A percentile compares a stretch with the other conserved stretches of the same genome.
These are phyloP conservation scores for Lineolata rhizophorae DNA, from an alignment of 495 filamentous ascomycete species.

Conservation along the genomic window DNA sequence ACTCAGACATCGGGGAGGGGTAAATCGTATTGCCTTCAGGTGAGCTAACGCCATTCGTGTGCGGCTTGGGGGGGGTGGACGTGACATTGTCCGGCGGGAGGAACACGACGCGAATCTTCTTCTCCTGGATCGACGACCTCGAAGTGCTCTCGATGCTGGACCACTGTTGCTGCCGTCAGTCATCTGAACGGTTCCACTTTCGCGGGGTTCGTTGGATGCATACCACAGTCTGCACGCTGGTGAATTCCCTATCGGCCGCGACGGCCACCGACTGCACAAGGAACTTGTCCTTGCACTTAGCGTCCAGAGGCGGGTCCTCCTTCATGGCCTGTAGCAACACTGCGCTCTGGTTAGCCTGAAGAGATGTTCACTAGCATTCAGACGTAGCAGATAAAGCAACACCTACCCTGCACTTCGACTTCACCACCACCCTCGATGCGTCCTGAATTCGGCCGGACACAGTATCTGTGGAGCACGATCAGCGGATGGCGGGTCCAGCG, in stretches of 20 bases:
- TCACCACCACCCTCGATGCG: constrained; percentile 71
- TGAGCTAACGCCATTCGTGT: constrained; percentile 25
- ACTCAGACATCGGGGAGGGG: too few species aligned
- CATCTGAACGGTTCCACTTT: not conserved
- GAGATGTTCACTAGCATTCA: constrained; percentile 9
- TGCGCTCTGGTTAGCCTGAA: constrained; percentile 23
- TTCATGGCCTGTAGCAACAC: constrained; percentile 96
- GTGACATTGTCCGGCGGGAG: constrained; percentile 34
- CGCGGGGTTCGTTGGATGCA: too few species aligned
- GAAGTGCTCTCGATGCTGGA: constrained; percentile 50
- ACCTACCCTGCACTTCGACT: constrained; percentile 76
- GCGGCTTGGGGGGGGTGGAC: constrained; percentile 19
- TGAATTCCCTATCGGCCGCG: constrained; percentile 60
- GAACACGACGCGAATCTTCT: constrained; percentile 88
- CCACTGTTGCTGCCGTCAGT: constrained; percentile 35
- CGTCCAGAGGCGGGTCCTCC: constrained; percentile 65
- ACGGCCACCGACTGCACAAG: constrained; percentile 86
- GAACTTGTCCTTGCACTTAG: constrained; percentile 92
- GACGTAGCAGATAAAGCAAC: constrained; percentile 11
- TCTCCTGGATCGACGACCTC: constrained; percentile 63
- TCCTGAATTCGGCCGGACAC: constrained; percentile 91
- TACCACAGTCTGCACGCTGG: constrained; percentile 61
- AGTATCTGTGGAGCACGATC: constrained; percentile 42
- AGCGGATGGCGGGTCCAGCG: constrained; percentile 4
- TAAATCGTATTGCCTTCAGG: constrained; percentile 8